Evolutionary conservation across 371 early-diverging fungal genomes (phyloP), one percentile per base, ranked within the genome.

Genomic region (Mucor velutinosus): DNA sequence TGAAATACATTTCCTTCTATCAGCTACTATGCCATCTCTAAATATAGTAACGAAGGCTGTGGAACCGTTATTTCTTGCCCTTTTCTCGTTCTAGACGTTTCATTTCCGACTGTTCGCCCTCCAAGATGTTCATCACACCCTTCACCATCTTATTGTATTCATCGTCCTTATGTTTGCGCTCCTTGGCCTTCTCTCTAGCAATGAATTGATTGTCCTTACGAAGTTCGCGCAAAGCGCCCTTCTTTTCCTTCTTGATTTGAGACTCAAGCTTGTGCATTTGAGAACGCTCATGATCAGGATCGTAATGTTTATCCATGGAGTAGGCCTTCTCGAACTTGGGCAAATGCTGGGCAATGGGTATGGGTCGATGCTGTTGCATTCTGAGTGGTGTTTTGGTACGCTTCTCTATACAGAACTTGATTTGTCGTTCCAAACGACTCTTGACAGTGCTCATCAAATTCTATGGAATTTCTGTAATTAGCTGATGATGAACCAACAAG

Each of bases 191-290:
- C 78, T 93, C 89, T 37, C 89, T 77, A 19, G 95, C 93, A 47
- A 98, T 72, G 69, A 97, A 99, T 76, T 86, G 86, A 37, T 90
- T 89, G 78, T 99, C 99, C 79, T 96, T 94, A 60, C 96, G 92
- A 67, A 99, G 77, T 78, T 99, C 98, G 43, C 98, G 90, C 41
- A 94, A 84, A 4, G 97, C 97, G 19, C 97, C 97, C 81, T 95
- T 94, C 79, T 85, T 82, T 77, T 98, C 98, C 79, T 93, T 90
- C 85, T 92, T 94, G 78, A 91, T 77, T 81, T 93, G 91, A 7
- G 86, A 72, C 57, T 91, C 80, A 62, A 96, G 81, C 77, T 95
- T 96, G 66, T 84, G 81, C n/a, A 75, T 68, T 76, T 94, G 89
- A 53, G 88, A 81, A 61, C 89, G 86, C 57, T 93, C 93, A 63